Evolutionary conservation across 2,329 filamentous ascomycete genomes (phyloP), one percentile per base, ranked within the genome.

Genomic region (Penicillium corylophilum): DNA sequence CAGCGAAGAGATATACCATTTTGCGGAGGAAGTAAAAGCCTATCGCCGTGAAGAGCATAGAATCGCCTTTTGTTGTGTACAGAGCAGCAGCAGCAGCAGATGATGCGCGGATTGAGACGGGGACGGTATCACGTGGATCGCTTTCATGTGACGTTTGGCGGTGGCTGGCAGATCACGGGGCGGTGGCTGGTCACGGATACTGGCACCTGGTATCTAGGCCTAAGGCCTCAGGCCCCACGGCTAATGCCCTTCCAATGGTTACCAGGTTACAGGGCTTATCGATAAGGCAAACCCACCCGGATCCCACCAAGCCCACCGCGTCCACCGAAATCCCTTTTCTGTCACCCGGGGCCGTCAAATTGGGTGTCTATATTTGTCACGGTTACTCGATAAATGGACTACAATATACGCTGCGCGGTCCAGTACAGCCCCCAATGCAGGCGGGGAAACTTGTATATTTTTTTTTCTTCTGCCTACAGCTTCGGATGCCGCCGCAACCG

Each of bases 361-460:
- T 63, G 54, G 50, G 47, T 57, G 50, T 53, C 53, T 39, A n/a
- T 55, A 63, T 63, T 63, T 63, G 61, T 63, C 61, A 63, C 60
- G 38, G 54, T 55, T 51, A 53, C 33, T 50, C 35, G 57, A 60
- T 62, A 56, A 53, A 56, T 38, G 45, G 60, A 54, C 55, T 59
- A 54, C 53, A 62, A 55, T 63, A 28, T 63, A 63, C 61, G 55
- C 54, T 52, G 59, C 47, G 56, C 33, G 57, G 42, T 29, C 46
- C 53, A 62, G 61, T 56, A 63, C 61, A 58, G 58, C 43, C 50
- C 50, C 54, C 49, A 15, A 29, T 6, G 28, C 44, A 46, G 29
- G 39, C 46, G 33, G 45, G 48, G 46, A 41, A 46, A 41, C 22
- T 44, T 35, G 23, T 51, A 44, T 51, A 35, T 38, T 51, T 38